These are phyloP conservation scores for Penicillium steckii DNA, from an alignment of 495 filamentous ascomycete genomes.

Conservation along the genomic window DNA sequence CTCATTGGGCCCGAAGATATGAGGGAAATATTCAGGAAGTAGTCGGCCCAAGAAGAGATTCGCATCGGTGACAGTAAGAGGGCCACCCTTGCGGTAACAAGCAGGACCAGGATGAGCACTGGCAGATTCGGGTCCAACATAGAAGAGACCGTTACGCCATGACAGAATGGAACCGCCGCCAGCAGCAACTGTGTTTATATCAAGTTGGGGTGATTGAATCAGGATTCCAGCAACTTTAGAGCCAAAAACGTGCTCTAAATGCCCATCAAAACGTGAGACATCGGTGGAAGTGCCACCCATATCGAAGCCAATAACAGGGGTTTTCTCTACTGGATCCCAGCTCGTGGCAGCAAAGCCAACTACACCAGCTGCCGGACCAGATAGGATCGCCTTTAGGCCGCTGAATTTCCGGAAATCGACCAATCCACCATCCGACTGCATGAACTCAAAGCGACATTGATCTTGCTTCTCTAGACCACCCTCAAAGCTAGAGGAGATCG, in stretches of 20 bases:
- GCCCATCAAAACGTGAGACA: constrained; percentile 87
- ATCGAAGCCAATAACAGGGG: constrained; percentile 93
- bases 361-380: constrained; percentile 65
- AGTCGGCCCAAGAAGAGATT: constrained; percentile 88
- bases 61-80: constrained; percentile 89
- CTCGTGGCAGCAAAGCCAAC: constrained; percentile 95
- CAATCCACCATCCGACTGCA: constrained; percentile 57
- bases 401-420: constrained; percentile 57
- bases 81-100: constrained; percentile 93
- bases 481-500: constrained; percentile 68
- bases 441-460: constrained; percentile 50
- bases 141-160: constrained; percentile 90
- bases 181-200: constrained; percentile 97
- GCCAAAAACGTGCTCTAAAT: constrained; percentile 96
- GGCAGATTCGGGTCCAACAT: constrained; percentile 94
- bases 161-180: constrained; percentile 89
- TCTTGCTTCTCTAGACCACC: constrained; percentile 50
- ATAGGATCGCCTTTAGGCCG: constrained; percentile 58
- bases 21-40: constrained; percentile 92
- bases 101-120: constrained; percentile 91
- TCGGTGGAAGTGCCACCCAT: constrained; percentile 97
- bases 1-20: constrained; percentile 93
- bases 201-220: constrained; percentile 91
- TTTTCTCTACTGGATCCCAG: constrained; percentile 82
- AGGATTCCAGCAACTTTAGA: constrained; percentile 95